Base-by-base conservation (phyloP, 345 rosid genomes). In the Microcos paniculata region DNA sequence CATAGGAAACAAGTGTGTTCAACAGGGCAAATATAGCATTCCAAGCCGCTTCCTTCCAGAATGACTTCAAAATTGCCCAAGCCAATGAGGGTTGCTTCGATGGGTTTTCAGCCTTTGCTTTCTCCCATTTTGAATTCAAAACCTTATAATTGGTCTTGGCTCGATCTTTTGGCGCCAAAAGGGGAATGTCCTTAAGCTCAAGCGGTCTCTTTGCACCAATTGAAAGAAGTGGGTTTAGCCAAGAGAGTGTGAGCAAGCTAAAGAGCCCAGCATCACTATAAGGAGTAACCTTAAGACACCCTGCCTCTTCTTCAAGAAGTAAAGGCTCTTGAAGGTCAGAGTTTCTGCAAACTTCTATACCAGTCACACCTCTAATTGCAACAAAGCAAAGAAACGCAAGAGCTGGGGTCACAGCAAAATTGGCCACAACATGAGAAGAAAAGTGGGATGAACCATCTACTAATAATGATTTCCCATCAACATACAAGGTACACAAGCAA, bases 111-210 rank as follows among this genome's bases (percentile, higher is more conserved):
- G 92, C 85, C 78, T 88, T 94, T 48, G 84, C 31, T 75, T 86
- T 94, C 88, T 92, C 97, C 99, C 97, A 96, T 52, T 94, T 94
- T 19, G 89, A 91, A 81, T 88, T 96, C 83, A 96, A 67, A 77
- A 85, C 78, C 85, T 91, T 96, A 81, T 88, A 96, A 83, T 91
- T 96, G 74, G 91, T 76, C 85, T 96, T 96, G 72, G 99, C 81
- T 81, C 99, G 86, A 79, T 96, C 97, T 80, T 79, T 88, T 16
- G 91, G 88, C 8, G 97, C 95, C 59, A 96, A 94, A 77, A 96
- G 97, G 8, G 99, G 99, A 73, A 96, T 92, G 87, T 96, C 99
- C 87, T 88, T 96, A 18, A 94, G 97, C 77, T 92, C 99, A 56
- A 96, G 94, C 8, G 99, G 98, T 80, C 96, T 89, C 87, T 90